Percentiles rank a stretch among this genome's conserved stretches.
Evolutionary conservation across 2,329 filamentous ascomycete genomes (phyloP).

Genomic region (Pleurostoma richardsiae): DNA sequence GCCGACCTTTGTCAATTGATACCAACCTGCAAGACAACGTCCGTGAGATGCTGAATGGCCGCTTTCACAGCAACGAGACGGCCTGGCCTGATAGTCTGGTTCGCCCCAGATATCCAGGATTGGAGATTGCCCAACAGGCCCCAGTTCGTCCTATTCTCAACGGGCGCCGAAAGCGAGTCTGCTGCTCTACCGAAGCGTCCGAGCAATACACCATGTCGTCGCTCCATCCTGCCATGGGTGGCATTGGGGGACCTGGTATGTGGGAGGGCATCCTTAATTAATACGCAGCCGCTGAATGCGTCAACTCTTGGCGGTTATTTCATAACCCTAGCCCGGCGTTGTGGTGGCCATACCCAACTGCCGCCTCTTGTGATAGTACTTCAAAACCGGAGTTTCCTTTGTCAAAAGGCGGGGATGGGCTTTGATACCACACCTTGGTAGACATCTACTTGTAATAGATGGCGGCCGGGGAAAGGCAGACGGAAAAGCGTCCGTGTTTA

Average conservation of each 20-base stretch:
- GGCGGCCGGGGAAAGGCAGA: slow-evolving; percentile 2
- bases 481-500: slow-evolving; percentile 8
- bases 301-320: background rate
- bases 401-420: slow-evolving; percentile 1
- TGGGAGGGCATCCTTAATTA: slow-evolving; percentile 61
- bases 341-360: slow-evolving; percentile 2
- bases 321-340: background rate
- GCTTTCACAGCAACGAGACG: slow-evolving; percentile 19
- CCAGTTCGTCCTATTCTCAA: slow-evolving; percentile 35
- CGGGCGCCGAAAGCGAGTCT: slow-evolving; percentile 58
- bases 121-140: slow-evolving; percentile 25
- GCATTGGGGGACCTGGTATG: slow-evolving; percentile 55
- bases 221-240: slow-evolving; percentile 44
- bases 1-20: slow-evolving; percentile 54
- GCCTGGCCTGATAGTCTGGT: slow-evolving; percentile 31
- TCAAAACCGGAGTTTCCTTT: background rate
- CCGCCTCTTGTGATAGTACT: background rate
- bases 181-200: slow-evolving; percentile 57
- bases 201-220: slow-evolving; percentile 39
- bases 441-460: background rate
- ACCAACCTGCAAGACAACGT: slow-evolving; percentile 62
- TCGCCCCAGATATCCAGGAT: slow-evolving; percentile 26
- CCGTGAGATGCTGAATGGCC: slow-evolving; percentile 50
- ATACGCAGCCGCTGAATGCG: slow-evolving; percentile 4
- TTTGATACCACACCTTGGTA: slow-evolving; percentile 8